Conservation (phyloP, 257 asterid species). For the Anisodus acutangulus region DNA sequence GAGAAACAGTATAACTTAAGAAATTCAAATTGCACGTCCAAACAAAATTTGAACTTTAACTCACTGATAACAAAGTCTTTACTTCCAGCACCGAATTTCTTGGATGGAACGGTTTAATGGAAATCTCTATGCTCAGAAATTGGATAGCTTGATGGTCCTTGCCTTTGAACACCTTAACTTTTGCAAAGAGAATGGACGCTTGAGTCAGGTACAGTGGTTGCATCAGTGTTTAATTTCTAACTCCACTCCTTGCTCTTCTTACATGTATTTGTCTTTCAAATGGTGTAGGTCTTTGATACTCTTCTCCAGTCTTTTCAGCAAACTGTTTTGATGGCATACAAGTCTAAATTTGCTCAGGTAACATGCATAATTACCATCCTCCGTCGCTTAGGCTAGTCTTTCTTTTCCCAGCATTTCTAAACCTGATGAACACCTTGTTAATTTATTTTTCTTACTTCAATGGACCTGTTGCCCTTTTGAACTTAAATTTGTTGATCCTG, state of each 20-base stretch:
- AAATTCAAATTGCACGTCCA: no score
- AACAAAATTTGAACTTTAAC: no score
- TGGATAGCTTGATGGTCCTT: constrained; percentile 86
- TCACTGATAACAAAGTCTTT: background rate
- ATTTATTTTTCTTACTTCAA: background rate
- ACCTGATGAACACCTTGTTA: constrained; percentile 5
- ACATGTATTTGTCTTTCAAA: constrained; percentile 16
- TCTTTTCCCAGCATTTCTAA: background rate
- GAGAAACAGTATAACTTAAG: no score
- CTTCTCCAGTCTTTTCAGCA: constrained; percentile 81
- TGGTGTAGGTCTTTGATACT: constrained; percentile 72
- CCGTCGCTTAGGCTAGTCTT: no score
- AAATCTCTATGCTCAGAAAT: constrained; percentile 59
- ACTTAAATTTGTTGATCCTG: background rate
- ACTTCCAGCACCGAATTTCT: constrained; percentile 51
- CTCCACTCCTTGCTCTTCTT: constrained; percentile 24
- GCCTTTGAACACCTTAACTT: constrained; percentile 71
- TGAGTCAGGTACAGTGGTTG: constrained; percentile 53
- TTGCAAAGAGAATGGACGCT: constrained; percentile 62
- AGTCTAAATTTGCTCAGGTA: constrained; percentile 96
- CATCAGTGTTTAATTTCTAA: constrained; percentile 30
- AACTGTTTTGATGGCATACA: constrained; percentile 83
- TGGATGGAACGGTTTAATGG: constrained; percentile 57
- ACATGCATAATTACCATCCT: background rate
- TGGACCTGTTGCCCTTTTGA: background rate